Conservation (phyloP, 2,329 filamentous ascomycete species). For the Colletotrichum abscissum region DNA sequence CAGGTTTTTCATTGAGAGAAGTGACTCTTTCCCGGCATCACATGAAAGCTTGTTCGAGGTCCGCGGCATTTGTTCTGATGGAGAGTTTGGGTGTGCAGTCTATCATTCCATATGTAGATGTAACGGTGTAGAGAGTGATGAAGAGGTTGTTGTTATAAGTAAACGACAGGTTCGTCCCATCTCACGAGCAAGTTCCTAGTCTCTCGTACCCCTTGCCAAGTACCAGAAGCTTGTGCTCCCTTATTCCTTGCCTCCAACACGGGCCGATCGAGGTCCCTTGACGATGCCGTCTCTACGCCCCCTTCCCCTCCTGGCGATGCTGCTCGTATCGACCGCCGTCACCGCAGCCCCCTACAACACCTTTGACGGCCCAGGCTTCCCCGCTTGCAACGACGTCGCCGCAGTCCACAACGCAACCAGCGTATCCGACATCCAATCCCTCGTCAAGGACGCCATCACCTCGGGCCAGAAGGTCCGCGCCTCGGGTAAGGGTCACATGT, state of each 20-base stretch:
- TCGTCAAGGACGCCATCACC: constrained; percentile 54
- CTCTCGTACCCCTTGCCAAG: neutral
- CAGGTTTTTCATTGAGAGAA: neutral
- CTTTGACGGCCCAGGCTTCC: constrained; percentile 61
- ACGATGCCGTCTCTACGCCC: neutral
- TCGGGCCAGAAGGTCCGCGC: constrained; percentile 56
- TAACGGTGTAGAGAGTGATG: too few relatives aligned
- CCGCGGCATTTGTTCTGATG: constrained; percentile 1
- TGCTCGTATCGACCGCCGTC: constrained; percentile 39
- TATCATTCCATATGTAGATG: too few relatives aligned
- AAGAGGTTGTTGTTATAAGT: neutral
- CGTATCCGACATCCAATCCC: constrained; percentile 53
- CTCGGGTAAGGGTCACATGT: constrained; percentile 62
- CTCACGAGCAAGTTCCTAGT: neutral
- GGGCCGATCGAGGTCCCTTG: too few relatives aligned
- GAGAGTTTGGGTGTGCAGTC: neutral
- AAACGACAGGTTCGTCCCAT: neutral
- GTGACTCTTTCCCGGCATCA: constrained; percentile 3
- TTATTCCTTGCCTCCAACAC: neutral
- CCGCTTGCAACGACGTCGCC: constrained; percentile 58
- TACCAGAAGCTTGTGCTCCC: neutral
- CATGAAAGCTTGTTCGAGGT: constrained; percentile 5
- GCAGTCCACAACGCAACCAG: constrained; percentile 56
- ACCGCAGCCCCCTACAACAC: constrained; percentile 55
- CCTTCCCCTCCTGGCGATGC: neutral